phyloP scores from a whole-genome alignment of 192 early-diverging fungal species.

The Phycomyces nitens region DNA sequence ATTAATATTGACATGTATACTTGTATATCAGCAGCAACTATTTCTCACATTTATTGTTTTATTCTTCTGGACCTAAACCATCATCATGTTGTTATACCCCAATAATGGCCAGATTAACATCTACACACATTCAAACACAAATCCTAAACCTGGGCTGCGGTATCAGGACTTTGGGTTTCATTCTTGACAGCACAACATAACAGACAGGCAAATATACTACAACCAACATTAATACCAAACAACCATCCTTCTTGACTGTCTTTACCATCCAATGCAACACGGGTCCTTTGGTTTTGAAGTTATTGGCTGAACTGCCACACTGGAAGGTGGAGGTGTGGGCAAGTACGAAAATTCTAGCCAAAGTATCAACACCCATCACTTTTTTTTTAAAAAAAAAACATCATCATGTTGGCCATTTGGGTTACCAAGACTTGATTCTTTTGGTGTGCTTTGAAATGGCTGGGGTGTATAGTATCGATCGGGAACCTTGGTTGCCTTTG shows the following conservation, averaged over 20 bases:
- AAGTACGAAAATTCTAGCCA: background rate
- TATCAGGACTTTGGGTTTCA: conserved; percentile 1
- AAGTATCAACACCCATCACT: background rate
- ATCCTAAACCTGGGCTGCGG: too few species aligned
- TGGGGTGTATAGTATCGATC: background rate
- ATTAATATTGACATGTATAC: too few species aligned
- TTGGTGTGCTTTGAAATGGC: background rate
- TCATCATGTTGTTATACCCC: too few species aligned
- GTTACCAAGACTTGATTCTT: too few species aligned
- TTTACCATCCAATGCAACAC: conserved; percentile 14
- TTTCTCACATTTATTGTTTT: too few species aligned
- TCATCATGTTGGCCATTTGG: too few species aligned
- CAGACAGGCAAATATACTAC: conserved; percentile 15
- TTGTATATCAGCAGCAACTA: too few species aligned
- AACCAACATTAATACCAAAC: background rate
- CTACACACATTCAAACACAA: too few species aligned
- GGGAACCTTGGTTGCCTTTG: background rate
- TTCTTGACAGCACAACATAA: conserved; percentile 18
- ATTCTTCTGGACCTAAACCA: too few species aligned
- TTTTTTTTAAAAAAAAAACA: too few species aligned
- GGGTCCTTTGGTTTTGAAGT: background rate
- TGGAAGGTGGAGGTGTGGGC: background rate
- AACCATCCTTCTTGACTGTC: background rate
- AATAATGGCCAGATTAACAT: too few species aligned
- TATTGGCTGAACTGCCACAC: background rate